Conservation (phyloP, 1,284 basidiomycete species). For the Cutaneotrichosporon sp. region DNA sequence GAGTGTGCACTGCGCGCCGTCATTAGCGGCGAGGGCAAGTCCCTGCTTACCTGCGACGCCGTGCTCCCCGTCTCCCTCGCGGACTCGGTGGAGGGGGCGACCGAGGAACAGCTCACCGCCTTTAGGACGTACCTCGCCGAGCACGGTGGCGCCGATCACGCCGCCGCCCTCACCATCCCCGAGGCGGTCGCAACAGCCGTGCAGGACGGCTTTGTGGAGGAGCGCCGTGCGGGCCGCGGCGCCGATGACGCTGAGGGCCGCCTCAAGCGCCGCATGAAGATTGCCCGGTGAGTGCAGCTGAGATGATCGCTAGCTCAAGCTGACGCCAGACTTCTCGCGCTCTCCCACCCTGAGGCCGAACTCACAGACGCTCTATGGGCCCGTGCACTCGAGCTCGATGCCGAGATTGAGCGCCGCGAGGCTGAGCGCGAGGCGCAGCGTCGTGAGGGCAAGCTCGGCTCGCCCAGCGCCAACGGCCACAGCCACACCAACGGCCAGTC, state of each 20-base stretch:
- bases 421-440: slow-evolving; percentile 15
- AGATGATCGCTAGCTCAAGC: not conserved
- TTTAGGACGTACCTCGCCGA: slow-evolving; percentile 37
- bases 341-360: slow-evolving; percentile 33
- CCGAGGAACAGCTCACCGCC: slow-evolving; percentile 17
- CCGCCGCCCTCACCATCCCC: slow-evolving; percentile 37
- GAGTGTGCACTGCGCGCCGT: slow-evolving; percentile 39
- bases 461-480: slow-evolving; percentile 7
- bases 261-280: slow-evolving; percentile 48
- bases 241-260: slow-evolving; percentile 36
- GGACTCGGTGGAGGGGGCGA: not conserved
- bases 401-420: slow-evolving; percentile 33
- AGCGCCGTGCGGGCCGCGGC: slow-evolving; percentile 30
- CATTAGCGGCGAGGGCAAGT: slow-evolving; percentile 48
- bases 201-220: slow-evolving; percentile 46
- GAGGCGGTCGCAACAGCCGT: slow-evolving; percentile 40
- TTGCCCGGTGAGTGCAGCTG: slow-evolving; percentile 35
- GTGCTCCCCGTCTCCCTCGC: slow-evolving; percentile 28
- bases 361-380: slow-evolving; percentile 39
- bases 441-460: slow-evolving; percentile 17
- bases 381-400: slow-evolving; percentile 37
- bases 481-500: not conserved
- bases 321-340: slow-evolving; percentile 37
- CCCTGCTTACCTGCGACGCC: slow-evolving; percentile 46
- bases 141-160: slow-evolving; percentile 25